Conservation (phyloP, 83 land plant genomes). For the Picea abies region DNA sequence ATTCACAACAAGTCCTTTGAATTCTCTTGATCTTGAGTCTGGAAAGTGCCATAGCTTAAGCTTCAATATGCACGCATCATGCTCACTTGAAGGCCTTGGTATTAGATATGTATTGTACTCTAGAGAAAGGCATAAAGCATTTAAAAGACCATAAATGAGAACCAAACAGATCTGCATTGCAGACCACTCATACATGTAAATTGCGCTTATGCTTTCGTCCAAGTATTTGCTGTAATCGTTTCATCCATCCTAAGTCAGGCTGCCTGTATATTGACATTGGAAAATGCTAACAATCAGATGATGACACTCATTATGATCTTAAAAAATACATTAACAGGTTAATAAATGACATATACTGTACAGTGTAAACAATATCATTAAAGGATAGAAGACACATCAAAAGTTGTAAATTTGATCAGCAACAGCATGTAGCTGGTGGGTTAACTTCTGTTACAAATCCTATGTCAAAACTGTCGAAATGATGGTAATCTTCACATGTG, state of each 20-base stretch:
- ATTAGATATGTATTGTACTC: neutral
- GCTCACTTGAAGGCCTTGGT: neutral
- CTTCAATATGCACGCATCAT: neutral
- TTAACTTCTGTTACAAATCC: neutral
- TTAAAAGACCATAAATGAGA: conserved; percentile 2
- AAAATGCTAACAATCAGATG: neutral
- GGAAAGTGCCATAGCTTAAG: neutral
- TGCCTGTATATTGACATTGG: conserved; percentile 43
- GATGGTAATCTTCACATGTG: too few relatives aligned
- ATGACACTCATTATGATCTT: neutral
- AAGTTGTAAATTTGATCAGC: neutral
- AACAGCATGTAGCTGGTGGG: neutral
- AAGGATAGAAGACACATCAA: neutral
- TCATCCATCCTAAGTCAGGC: conserved; percentile 98
- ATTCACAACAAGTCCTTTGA: too few relatives aligned
- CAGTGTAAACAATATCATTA: neutral
- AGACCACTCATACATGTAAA: conserved; percentile 66
- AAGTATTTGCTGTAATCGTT: conserved; percentile 86
- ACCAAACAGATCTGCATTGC: neutral
- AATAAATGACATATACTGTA: too few relatives aligned
- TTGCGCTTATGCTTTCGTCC: conserved; percentile 94
- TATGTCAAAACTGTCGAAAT: neutral
- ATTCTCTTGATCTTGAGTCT: neutral
- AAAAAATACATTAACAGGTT: neutral
- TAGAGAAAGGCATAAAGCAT: neutral